Evolutionary conservation across 139 green algal species (phyloP).

Genomic region (Chlorella sp.): DNA sequence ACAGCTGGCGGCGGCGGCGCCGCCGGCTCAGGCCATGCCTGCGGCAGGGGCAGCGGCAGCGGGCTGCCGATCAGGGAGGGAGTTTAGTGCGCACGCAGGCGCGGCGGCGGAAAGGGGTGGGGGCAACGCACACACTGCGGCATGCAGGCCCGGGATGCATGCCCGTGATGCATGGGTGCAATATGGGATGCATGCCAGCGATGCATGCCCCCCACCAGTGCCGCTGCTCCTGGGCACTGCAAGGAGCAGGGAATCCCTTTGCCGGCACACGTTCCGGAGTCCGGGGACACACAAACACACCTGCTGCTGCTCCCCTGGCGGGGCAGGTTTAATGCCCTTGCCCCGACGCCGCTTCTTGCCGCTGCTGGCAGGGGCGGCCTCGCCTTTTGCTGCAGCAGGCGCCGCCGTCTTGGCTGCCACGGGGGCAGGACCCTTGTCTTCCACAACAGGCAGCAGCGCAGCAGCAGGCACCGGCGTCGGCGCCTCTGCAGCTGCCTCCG

Average conservation of each 20-base stretch:
- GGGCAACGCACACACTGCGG: too few species aligned
- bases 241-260: neutral
- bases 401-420: neutral
- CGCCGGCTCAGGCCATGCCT: neutral
- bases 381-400: neutral
- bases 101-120: neutral
- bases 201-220: too few species aligned
- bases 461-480: neutral
- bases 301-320: neutral
- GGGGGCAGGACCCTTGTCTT: neutral
- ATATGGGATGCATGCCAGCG: neutral
- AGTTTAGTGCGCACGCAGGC: neutral
- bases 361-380: neutral
- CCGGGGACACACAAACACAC: neutral
- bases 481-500: neutral
- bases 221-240: too few species aligned
- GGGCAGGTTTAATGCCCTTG: neutral
- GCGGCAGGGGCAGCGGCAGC: constrained; percentile 19
- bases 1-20: neutral
- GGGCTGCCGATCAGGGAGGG: constrained; percentile 1
- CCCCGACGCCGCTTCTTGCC: neutral
- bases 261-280: neutral
- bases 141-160: too few species aligned
- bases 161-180: too few species aligned
- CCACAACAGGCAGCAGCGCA: neutral